Base-by-base conservation (phyloP, 31 red algal genomes). In the Asparagopsis taxiformis region DNA sequence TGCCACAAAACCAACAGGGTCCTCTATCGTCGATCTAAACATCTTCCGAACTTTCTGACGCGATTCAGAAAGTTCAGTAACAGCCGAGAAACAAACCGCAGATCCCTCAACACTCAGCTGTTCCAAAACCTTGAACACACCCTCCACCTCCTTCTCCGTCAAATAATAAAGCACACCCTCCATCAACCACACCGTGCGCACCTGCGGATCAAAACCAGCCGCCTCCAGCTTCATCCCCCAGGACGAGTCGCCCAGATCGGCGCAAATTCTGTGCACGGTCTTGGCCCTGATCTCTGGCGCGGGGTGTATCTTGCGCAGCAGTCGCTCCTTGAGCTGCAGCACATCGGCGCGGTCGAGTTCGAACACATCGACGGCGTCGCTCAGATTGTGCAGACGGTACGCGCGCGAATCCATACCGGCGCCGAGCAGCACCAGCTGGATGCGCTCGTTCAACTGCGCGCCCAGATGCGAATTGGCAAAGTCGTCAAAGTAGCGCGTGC, bases 401-500 rank as follows among this genome's bases (percentile, higher is more conserved):
- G 80, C 54, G 28, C 80, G 80, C 24, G 69, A 75, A 11, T 85
- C 80, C 55, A 85, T 31, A 13, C 80, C 80, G 2, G 80, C 49
- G 22, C 62, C 80, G 34, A 85, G 59, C 33, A 68, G 54, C 20
- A 85, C 80, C 21, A 85, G 24, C 32, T 85, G 80, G 25, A 46
- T 32, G 38, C 31, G 4, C 16, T 43, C 53, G 19, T 29, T 16
- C n/a, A 34, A 43, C 32, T 30, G 29, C 35, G 3, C 24, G 25
- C 3, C 48, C 19, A 68, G 63, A 39, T 15, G 36, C 17, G 15
- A 50, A 16, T 44, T 35, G 13, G 37, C 54, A 83, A 83, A 83
- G 60, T 87, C 82, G 62, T 87, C 82, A 61, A 87, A 87, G 51
- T 87, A 87, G 49, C 72, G 70, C 9, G 82, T 87, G 21, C 82